These are phyloP conservation scores for Delitschia confertaspora DNA, from an alignment of 495 filamentous ascomycete genomes.

Conservation along the genomic window DNA sequence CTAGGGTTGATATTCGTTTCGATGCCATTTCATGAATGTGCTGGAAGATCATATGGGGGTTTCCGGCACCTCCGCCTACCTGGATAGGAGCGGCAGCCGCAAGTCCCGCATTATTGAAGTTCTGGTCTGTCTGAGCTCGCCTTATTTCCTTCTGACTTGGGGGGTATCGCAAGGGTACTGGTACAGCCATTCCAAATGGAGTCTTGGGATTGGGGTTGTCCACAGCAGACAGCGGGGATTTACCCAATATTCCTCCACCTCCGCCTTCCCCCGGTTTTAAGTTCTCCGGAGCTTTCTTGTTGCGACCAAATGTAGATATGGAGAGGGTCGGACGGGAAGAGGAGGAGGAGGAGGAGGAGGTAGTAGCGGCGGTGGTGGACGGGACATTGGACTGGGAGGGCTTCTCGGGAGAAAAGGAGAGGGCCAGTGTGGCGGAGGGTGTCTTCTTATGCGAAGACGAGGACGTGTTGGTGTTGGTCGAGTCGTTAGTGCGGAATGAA, in stretches of 20 bases:
- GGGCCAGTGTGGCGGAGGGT: conserved; percentile 22
- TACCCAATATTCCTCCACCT: conserved; percentile 12
- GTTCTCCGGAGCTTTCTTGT: conserved; percentile 26
- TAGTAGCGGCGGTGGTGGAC: neutral
- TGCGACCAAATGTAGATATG: conserved; percentile 23
- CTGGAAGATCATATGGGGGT: conserved; percentile 61
- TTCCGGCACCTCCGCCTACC: conserved; percentile 40
- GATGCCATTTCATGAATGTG: conserved; percentile 82
- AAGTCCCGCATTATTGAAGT: conserved; percentile 13
- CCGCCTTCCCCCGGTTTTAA: conserved; percentile 14
- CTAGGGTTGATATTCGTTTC: conserved; percentile 92
- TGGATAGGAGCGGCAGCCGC: conserved; percentile 19
- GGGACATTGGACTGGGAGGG: conserved; percentile 2
- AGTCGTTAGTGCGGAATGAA: conserved; percentile 16
- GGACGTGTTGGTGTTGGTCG: conserved; percentile 13
- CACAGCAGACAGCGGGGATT: conserved; percentile 24
- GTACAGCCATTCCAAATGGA: conserved; percentile 26
- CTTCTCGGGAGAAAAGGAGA: conserved; percentile 28
- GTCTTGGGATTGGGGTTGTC: conserved; percentile 27
- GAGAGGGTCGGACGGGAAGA: conserved; percentile 22
- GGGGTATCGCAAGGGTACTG: conserved; percentile 19
- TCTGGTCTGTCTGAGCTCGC: conserved; percentile 14
- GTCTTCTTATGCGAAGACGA: conserved; percentile 23
- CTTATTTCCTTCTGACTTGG: conserved; percentile 21
- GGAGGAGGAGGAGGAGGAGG: no score